These are phyloP conservation scores for Graphilbum fragrans DNA, from an alignment of 2,329 filamentous ascomycete genomes.

Conservation along the genomic window DNA sequence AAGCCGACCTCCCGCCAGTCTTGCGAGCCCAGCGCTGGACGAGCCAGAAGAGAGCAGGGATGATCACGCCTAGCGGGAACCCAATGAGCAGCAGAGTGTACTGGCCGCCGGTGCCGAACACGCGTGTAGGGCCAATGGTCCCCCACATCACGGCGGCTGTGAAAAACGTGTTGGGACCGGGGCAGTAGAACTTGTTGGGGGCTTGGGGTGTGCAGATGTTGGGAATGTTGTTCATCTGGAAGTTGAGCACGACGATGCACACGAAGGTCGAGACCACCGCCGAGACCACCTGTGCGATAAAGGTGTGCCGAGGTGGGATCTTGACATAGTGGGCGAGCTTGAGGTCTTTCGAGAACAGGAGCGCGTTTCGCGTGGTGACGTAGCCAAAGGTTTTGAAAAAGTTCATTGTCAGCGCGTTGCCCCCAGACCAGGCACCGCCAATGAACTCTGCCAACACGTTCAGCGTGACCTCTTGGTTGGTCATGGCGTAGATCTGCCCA, in stretches of 20 bases:
- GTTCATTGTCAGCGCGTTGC: slow-evolving; percentile 40
- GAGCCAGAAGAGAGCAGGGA: slow-evolving; percentile 18
- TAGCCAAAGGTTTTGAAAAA: slow-evolving; percentile 31
- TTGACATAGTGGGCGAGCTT: slow-evolving; percentile 20
- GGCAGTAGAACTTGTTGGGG: slow-evolving; percentile 40
- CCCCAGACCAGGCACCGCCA: slow-evolving; percentile 35
- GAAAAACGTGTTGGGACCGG: slow-evolving; percentile 46
- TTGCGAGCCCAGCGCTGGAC: slow-evolving; percentile 19
- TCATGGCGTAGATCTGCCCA: slow-evolving; percentile 41
- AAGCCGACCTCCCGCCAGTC: slow-evolving; percentile 14
- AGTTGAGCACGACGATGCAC: slow-evolving; percentile 23
- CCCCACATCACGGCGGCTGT: slow-evolving; percentile 50
- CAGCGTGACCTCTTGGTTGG: slow-evolving; percentile 36
- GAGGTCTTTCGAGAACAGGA: slow-evolving; percentile 13
- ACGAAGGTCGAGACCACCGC: slow-evolving; percentile 20
- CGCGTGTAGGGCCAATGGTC: slow-evolving; percentile 42
- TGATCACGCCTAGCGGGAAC: slow-evolving; percentile 33
- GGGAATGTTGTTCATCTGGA: slow-evolving; percentile 27
- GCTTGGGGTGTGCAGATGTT: slow-evolving; percentile 38
- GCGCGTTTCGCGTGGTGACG: slow-evolving; percentile 9
- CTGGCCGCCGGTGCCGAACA: slow-evolving; percentile 34
- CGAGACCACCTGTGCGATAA: slow-evolving; percentile 23
- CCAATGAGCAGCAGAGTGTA: slow-evolving; percentile 34
- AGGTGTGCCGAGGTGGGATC: slow-evolving; percentile 20
- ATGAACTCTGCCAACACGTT: slow-evolving; percentile 43